Conservation (phyloP, 169 alveolate genomes). For the Babesia bigemina region DNA sequence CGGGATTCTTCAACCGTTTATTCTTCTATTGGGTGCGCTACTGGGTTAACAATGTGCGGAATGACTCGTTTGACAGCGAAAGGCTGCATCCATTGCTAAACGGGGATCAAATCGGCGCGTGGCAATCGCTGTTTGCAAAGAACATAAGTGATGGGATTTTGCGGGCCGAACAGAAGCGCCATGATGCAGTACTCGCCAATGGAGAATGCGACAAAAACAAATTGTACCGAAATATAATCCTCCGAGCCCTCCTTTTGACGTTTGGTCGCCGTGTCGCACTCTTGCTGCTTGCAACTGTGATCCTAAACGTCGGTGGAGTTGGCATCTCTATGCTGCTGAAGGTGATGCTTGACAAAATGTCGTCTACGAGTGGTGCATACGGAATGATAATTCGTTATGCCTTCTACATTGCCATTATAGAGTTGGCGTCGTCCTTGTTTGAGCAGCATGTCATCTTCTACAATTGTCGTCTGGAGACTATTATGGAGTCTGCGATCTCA, state of each 20-base stretch:
- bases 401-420: slow-evolving; percentile 9
- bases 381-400: background rate
- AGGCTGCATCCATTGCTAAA: slow-evolving; percentile 35
- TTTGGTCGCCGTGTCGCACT: slow-evolving; percentile 32
- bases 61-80: background rate
- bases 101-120: slow-evolving; percentile 27
- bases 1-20: background rate
- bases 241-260: slow-evolving; percentile 40
- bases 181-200: background rate
- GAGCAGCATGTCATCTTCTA: slow-evolving; percentile 49
- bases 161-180: slow-evolving; percentile 9
- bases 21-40: slow-evolving; percentile 15
- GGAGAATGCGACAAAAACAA: background rate
- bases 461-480: slow-evolving; percentile 26
- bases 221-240: slow-evolving; percentile 19
- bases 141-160: slow-evolving; percentile 55
- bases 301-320: slow-evolving; percentile 18
- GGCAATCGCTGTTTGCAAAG: slow-evolving; percentile 57
- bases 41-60: slow-evolving; percentile 18
- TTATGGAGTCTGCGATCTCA: slow-evolving; percentile 45
- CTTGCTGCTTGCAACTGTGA: slow-evolving; percentile 27
- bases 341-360: background rate
- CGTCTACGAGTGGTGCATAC: background rate
- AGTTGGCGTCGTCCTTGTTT: slow-evolving; percentile 20
- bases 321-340: slow-evolving; percentile 36